Evolutionary conservation across 352 stramenopile species (phyloP), one percentile per base, ranked within the genome.

Genomic region (Globisporangium cederbergense): DNA sequence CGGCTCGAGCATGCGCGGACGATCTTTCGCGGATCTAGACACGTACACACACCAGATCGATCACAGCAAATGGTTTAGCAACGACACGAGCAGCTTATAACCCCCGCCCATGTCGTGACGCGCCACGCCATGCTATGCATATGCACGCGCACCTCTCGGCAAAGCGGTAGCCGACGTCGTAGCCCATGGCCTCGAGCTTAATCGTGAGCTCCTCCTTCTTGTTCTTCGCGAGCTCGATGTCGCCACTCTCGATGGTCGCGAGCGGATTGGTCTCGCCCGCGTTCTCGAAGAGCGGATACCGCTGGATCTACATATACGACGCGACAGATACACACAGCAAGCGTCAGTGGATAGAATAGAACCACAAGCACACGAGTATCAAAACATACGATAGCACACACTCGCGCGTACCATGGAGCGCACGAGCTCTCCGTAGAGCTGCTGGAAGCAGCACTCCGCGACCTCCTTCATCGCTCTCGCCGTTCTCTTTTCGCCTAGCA

Each of bases 341-440:
- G 30, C 28, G 52, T 54, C 11, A 66, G 9, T 14, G 3, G 7
- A 14, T 16, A 14, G 8, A 4, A 14, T 16, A 14, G n/a, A 30
- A 57, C 3, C 7, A 40, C 4, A 30, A 9, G 16, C 30, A 34
- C 2, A 20, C 13, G 7, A n/a, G 9, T 20, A 20, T 2, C 25
- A 28, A 2, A 28, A 10, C 32, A 57, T 22, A 52, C 4, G 25
- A 2, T 22, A 5, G 3, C 20, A 32, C 10, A 6, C 2, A 43
- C 25, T n/a, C 14, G 9, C 10, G 76, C 71, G 65, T 58, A 94
- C 87, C 85, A 94, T 86, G 11, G 85, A 91, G 68, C 87, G 85
- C 76, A 95, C 86, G 45, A 93, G 77, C 75, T 95, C 85, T 53
- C 78, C 87, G 60, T 90, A 95, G 64, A 95, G 79, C 74, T 95